Evolutionary conservation across 179 eudicot genomes (phyloP), one percentile per base, ranked within the genome.

Genomic region (Silene coronaria): DNA sequence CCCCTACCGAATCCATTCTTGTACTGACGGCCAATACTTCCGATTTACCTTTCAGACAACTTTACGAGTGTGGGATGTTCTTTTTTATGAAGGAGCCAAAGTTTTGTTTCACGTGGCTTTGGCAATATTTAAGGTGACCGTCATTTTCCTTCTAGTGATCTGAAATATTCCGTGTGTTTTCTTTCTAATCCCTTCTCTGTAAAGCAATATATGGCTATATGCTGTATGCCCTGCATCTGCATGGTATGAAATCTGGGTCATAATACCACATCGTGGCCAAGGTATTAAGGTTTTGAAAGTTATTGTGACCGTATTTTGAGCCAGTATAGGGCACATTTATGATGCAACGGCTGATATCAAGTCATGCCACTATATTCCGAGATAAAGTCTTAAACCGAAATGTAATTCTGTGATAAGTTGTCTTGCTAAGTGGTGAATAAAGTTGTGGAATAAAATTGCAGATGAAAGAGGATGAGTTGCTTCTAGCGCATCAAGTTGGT

Each of bases 381-480:
- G 59, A 53, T 53, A 2, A 53, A 17, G 59, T 53, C 59, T 53
- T 0, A 5, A 51, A 53, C 21, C 7, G 21, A 53, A 14, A 14
- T 53, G 2, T 53, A 4, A 5, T 53, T 21, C 59, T 0, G 0
- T 53, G 21, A 53, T 7, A 53, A 45, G 51, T 0, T 19, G 21
- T 30, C 46, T 46, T 21, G 9, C 45, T 28, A 28, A 13, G 11
- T 22, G 23, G 28, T 68, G 22, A 30, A 67, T 73, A 53, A 23
- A 22, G 32, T 46, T 46, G 26, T 67, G 48, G 58, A 59, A 26
- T 75, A 71, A 32, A 55, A 63, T 77, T 80, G 85, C 91, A 95
- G 99, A 92, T 95, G 92, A 95, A 91, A 70, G 99, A 95, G 85
- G 97, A 90, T 2, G 95, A 90, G 82, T 83, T 95, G 82, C 88